phyloP scores from a whole-genome alignment of 306 rosid genomes.

The Neltuma alba region DNA sequence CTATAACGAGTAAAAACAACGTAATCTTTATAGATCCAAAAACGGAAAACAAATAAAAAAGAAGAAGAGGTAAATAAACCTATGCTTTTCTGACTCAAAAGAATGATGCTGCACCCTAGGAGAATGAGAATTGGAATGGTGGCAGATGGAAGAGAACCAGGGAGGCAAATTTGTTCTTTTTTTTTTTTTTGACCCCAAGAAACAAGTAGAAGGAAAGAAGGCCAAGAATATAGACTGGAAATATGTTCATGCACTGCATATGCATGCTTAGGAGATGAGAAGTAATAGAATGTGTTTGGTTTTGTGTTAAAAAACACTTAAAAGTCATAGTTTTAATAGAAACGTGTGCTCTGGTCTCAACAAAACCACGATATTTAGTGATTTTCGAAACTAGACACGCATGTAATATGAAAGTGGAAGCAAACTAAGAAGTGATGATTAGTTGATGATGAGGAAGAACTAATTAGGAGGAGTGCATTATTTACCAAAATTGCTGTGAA shows the following conservation, averaged over 20 bases:
- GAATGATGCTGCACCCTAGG: conserved; percentile 7
- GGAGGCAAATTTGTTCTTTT: neutral
- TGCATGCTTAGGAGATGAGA: neutral
- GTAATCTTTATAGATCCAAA: neutral
- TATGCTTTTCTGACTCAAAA: neutral
- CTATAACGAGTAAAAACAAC: neutral
- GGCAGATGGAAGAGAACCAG: neutral
- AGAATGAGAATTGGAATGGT: conserved; percentile 8
- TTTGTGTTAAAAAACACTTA: neutral
- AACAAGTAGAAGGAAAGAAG: neutral
- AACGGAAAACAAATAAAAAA: neutral
- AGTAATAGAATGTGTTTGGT: neutral
- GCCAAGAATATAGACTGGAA: neutral
- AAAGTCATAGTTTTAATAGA: neutral
- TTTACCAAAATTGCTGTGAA: neutral
- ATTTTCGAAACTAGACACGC: neutral
- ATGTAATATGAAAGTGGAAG: neutral
- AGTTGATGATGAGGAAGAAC: neutral
- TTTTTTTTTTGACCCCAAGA: too few relatives aligned
- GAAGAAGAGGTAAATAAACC: neutral
- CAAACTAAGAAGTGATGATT: neutral
- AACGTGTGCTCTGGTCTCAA: neutral
- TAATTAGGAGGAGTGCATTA: neutral
- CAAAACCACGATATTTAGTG: neutral
- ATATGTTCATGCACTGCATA: neutral